Evolutionary conservation across 495 filamentous ascomycete species (phyloP), one percentile per base, ranked within the genome.

Genomic region (Talaromyces proteolyticus): DNA sequence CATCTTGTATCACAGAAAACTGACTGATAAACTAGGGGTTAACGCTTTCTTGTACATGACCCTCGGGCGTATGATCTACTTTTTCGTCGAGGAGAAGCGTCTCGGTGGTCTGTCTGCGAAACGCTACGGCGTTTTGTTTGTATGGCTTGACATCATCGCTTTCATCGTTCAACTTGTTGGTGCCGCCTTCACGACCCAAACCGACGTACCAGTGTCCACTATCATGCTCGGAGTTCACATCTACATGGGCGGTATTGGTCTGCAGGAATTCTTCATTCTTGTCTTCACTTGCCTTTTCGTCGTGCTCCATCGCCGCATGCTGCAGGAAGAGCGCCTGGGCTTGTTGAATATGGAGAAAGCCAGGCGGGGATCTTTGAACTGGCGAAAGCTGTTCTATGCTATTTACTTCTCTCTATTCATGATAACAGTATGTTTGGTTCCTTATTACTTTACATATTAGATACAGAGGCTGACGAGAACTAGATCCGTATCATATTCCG

Each of bases 31-130:
- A 2, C 29, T 41, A 78, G 72, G 79, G 76, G 70, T 84, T 51
- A 85, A 87, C 34, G 83, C 83, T 2, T 86, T 78, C 54, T 66
- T 74, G 12, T 88, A 87, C 68, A 85, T 86, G 82, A 75, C 77
- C 10, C 60, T 86, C 43, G 81, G 78, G 1, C 70, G 84, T 6
- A 71, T 87, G 68, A 74, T 86, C 16, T 70, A 73, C 57, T 79
- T 77, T 59, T 84, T 76, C 62, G 57, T 77, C 18, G 67, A 73
- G 0, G 58, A 62, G 6, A 60, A 73, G 23, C 64, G 63, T 19
- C 62, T 86, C 5, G 64, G 57, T 34, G 55, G 69, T 2, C 64
- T 87, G 53, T 73, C 73, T n/a, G 74, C 78, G 0, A 61, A 59
- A 42, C 62, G 62, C 16, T 69, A 81, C 24, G 74, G 68, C 11